phyloP scores from a whole-genome alignment of 2,329 filamentous ascomycete genomes.

The Amphichorda felina region DNA sequence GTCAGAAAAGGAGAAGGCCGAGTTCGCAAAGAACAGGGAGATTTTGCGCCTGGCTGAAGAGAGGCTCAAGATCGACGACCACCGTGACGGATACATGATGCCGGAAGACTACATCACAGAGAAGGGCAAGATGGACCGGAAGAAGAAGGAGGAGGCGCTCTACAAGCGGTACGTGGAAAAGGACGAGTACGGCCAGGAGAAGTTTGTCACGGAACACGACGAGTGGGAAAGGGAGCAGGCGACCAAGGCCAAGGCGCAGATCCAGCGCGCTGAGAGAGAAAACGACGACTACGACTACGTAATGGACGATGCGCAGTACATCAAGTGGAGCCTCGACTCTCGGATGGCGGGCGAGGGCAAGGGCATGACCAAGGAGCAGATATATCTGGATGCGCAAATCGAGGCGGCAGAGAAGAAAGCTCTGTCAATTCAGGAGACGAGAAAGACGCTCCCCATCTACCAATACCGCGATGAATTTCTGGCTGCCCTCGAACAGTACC shows the following conservation, averaged over 20 bases:
- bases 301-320: conserved; percentile 78
- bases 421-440: conserved; percentile 77
- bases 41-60: conserved; percentile 73
- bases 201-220: conserved; percentile 85
- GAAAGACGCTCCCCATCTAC: conserved; percentile 85
- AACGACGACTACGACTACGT: conserved; percentile 88
- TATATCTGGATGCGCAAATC: conserved; percentile 66
- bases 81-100: conserved; percentile 83
- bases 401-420: conserved; percentile 84
- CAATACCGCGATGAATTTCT: conserved; percentile 77
- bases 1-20: conserved; percentile 67
- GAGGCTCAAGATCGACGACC: conserved; percentile 76
- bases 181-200: conserved; percentile 79
- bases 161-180: conserved; percentile 84
- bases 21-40: conserved; percentile 83
- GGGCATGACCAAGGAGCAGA: conserved; percentile 65
- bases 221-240: conserved; percentile 92
- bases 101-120: conserved; percentile 94
- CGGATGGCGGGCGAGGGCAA: conserved; percentile 61
- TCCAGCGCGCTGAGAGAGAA: conserved; percentile 59
- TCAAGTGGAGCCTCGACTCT: conserved; percentile 71
- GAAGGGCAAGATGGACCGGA: conserved; percentile 77
- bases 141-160: conserved; percentile 78
- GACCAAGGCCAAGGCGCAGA: conserved; percentile 77
- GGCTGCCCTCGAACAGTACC: conserved; percentile 73